phyloP scores from a whole-genome alignment of 2,329 filamentous ascomycete genomes.

The Plectosphaerella sp. region DNA sequence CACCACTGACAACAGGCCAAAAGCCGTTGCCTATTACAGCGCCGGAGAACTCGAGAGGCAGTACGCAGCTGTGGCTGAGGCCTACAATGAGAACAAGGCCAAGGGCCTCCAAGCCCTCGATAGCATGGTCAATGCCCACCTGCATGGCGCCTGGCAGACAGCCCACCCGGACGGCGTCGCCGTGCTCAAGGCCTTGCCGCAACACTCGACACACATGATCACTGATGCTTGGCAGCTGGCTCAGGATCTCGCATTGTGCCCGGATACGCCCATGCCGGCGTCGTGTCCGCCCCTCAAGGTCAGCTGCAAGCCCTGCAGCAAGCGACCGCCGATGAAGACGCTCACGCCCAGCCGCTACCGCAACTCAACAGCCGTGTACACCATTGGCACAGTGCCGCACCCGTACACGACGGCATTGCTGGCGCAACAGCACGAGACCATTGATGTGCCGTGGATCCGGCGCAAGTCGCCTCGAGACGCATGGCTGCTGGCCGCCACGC shows the following conservation, averaged over 20 bases:
- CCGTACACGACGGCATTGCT: slow-evolving; percentile 79
- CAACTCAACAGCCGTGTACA: slow-evolving; percentile 71
- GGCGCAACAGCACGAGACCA: slow-evolving; percentile 52
- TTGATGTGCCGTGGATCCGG: slow-evolving; percentile 63
- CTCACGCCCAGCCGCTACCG: slow-evolving; percentile 62
- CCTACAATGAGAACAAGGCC: slow-evolving; percentile 50
- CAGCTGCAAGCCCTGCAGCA: slow-evolving; percentile 70
- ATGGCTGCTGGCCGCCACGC: slow-evolving; percentile 72
- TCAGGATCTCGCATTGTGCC: slow-evolving; percentile 69
- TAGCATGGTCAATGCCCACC: slow-evolving; percentile 74
- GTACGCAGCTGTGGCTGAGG: slow-evolving; percentile 64
- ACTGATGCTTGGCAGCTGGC: slow-evolving; percentile 69
- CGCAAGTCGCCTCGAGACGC: slow-evolving; percentile 67
- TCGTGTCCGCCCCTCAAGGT: slow-evolving; percentile 81
- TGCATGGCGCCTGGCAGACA: slow-evolving; percentile 82
- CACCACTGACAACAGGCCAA: slow-evolving; percentile 58
- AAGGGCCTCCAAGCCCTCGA: slow-evolving; percentile 64
- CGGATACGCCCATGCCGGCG: slow-evolving; percentile 64
- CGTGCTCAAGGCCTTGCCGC: slow-evolving; percentile 73
- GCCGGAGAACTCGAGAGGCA: slow-evolving; percentile 54
- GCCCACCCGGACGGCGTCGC: slow-evolving; percentile 72
- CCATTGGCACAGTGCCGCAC: slow-evolving; percentile 84
- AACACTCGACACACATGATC: slow-evolving; percentile 70
- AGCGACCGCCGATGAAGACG: slow-evolving; percentile 60
- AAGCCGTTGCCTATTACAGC: slow-evolving; percentile 75